Percentiles rank a stretch among this genome's conserved stretches.
Conservation (phyloP, 225 moss, liverwort and hornwort genomes). For the Antitrichia curtipendula region DNA sequence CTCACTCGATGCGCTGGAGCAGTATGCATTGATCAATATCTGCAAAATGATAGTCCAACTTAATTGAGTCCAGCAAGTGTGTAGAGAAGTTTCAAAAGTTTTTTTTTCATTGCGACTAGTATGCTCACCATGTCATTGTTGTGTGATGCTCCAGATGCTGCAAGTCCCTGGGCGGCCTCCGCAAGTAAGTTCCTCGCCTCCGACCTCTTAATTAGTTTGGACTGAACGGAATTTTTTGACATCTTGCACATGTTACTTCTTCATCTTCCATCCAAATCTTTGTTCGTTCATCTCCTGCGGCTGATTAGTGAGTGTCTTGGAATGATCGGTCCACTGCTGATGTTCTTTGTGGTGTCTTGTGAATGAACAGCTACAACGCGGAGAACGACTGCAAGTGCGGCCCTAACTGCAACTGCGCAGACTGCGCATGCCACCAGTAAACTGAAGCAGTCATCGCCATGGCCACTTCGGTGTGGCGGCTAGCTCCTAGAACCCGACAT, state of each 20-base stretch:
- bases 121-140: neutral
- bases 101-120: neutral
- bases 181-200: neutral
- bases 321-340: neutral
- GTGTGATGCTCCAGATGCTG: neutral
- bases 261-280: neutral
- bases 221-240: neutral
- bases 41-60: neutral
- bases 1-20: neutral
- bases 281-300: neutral
- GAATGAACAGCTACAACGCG: neutral
- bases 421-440: neutral
- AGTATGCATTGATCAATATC: neutral
- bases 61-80: neutral
- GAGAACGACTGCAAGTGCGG: slow-evolving; percentile 9
- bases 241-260: neutral
- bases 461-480: neutral
- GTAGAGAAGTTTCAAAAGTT: neutral
- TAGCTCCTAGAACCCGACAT: neutral
- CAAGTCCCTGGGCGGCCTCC: neutral
- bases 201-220: neutral
- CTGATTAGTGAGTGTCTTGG: neutral
- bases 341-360: neutral
- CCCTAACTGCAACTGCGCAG: neutral
- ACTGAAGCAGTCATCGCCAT: neutral